phyloP scores from a whole-genome alignment of 768 basidiomycete species.

The Postia placenta region DNA sequence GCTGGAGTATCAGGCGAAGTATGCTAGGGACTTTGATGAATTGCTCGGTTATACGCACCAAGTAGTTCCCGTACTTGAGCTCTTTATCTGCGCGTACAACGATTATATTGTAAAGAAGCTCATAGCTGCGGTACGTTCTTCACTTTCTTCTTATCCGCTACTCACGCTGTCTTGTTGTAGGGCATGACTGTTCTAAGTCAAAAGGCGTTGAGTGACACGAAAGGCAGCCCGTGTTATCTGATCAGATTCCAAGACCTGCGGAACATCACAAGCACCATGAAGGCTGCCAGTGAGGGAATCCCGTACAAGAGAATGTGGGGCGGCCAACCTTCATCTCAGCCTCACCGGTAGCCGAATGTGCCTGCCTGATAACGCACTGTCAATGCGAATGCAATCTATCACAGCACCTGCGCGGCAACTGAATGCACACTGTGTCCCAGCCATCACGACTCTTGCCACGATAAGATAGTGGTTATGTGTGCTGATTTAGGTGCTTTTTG shows the following conservation, averaged over 20 bases:
- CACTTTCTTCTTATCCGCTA: too few species aligned
- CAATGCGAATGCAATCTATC: too few species aligned
- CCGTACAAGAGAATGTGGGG: too few species aligned
- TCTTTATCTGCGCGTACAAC: conserved; percentile 41
- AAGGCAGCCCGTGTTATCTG: conserved; percentile 26
- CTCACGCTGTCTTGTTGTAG: conserved; percentile 13
- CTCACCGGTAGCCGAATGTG: too few species aligned
- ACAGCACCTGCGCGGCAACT: too few species aligned
- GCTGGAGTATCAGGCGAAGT: conserved; percentile 28
- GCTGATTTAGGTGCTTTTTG: too few species aligned
- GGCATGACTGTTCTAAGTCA: conserved; percentile 30
- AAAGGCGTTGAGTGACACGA: conserved; percentile 22
- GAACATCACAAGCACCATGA: conserved; percentile 38
- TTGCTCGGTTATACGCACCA: conserved; percentile 39
- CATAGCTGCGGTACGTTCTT: conserved; percentile 48
- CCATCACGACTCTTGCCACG: too few species aligned
- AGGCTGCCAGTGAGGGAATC: conserved; percentile 36
- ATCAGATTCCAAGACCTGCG: conserved; percentile 22
- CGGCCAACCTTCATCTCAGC: too few species aligned
- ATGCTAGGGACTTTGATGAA: conserved; percentile 43
- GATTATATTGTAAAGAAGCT: conserved; percentile 44
- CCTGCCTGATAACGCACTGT: too few species aligned
- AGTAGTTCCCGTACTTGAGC: conserved; percentile 43
- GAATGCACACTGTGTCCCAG: too few species aligned
- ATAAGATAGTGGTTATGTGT: too few species aligned